Conservation (phyloP, 306 rosid species). For the Carpinus viminea region DNA sequence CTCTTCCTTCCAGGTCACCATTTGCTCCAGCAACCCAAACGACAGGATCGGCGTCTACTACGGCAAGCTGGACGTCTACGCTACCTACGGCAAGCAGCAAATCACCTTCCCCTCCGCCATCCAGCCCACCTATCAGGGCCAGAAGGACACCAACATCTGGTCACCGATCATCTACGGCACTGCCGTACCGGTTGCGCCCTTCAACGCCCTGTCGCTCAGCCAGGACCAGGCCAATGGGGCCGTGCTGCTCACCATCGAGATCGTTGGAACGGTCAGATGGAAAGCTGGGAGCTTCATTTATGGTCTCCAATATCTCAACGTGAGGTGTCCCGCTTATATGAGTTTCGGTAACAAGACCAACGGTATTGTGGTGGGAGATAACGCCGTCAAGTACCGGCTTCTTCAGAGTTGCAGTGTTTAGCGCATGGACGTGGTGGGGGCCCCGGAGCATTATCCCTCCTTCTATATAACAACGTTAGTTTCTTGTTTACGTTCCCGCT, state of each 20-base stretch:
- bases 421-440: slow-evolving; percentile 36
- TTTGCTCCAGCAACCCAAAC: slow-evolving; percentile 78
- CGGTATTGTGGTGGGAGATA: slow-evolving; percentile 44
- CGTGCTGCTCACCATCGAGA: slow-evolving; percentile 40
- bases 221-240: slow-evolving; percentile 56
- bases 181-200: slow-evolving; percentile 74
- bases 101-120: slow-evolving; percentile 63
- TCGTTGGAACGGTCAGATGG: slow-evolving; percentile 78
- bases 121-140: slow-evolving; percentile 81
- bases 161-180: slow-evolving; percentile 81
- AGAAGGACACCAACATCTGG: slow-evolving; percentile 74
- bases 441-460: background rate
- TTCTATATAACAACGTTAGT: background rate
- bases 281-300: slow-evolving; percentile 69
- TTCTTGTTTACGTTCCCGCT: background rate
- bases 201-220: slow-evolving; percentile 39
- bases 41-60: slow-evolving; percentile 78
- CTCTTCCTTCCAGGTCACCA: slow-evolving; percentile 69
- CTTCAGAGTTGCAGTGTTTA: slow-evolving; percentile 65
- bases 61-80: slow-evolving; percentile 70
- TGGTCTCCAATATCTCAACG: slow-evolving; percentile 63
- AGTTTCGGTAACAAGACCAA: slow-evolving; percentile 30
- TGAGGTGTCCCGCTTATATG: slow-evolving; percentile 69
- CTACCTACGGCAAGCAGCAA: slow-evolving; percentile 67
- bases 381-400: slow-evolving; percentile 75